Conservation (phyloP, 2,329 filamentous ascomycete genomes). For the Fusarium agapanthi region DNA sequence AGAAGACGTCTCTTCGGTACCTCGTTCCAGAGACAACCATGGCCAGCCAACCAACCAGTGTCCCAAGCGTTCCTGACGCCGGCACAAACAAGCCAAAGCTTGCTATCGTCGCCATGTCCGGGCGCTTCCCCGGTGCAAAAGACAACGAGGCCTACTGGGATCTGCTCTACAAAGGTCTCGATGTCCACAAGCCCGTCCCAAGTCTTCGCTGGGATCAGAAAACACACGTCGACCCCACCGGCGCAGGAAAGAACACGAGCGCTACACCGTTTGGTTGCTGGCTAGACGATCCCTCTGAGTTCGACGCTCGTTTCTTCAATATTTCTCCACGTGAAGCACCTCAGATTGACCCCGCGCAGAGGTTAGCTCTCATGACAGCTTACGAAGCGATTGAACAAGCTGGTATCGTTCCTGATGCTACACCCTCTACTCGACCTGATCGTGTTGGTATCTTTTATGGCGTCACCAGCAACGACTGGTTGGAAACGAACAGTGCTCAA, state of each 20-base stretch:
- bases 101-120: constrained; percentile 73
- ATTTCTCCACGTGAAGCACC: constrained; percentile 62
- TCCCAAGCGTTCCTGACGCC: rapidly evolving
- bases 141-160: constrained; percentile 71
- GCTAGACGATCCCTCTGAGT: constrained; percentile 71
- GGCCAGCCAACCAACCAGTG: rapidly evolving
- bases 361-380: constrained; percentile 70
- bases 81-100: constrained; percentile 26
- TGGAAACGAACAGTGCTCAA: constrained; percentile 78
- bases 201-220: constrained; percentile 34
- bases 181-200: constrained; percentile 66
- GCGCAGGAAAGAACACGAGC: constrained; percentile 69
- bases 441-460: constrained; percentile 78
- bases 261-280: constrained; percentile 50
- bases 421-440: constrained; percentile 65
- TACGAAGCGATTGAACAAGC: constrained; percentile 76
- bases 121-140: constrained; percentile 69
- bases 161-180: constrained; percentile 69
- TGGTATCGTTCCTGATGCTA: constrained; percentile 70
- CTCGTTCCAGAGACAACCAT: background rate
- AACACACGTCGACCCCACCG: constrained; percentile 59
- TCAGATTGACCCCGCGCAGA: constrained; percentile 70
- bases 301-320: constrained; percentile 76
- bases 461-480: constrained; percentile 80
- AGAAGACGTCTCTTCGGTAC: constrained; percentile 19